These are phyloP conservation scores for Dysphania ambrosioides DNA, from an alignment of 148 eudicot genomes.

Conservation along the genomic window DNA sequence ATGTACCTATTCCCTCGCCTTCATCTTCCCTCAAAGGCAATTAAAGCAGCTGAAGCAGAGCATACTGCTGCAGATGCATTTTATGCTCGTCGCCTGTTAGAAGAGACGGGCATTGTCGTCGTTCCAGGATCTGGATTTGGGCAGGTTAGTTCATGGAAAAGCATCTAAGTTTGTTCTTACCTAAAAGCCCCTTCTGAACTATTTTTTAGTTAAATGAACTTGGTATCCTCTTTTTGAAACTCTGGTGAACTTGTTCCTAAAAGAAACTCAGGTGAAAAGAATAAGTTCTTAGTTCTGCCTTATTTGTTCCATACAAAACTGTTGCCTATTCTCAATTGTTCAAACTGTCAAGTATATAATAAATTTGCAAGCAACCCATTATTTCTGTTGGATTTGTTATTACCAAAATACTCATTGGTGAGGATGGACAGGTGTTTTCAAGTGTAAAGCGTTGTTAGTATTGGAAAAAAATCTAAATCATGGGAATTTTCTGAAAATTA, in stretches of 20 bases:
- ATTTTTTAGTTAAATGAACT: too few species aligned
- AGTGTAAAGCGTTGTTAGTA: not conserved
- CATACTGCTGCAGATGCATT: conserved; percentile 68
- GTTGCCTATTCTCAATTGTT: too few species aligned
- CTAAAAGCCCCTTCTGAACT: not conserved
- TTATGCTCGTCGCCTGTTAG: conserved; percentile 65
- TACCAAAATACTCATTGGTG: not conserved
- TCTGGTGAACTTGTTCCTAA: too few species aligned
- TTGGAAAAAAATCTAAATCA: not conserved
- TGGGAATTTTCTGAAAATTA: not conserved
- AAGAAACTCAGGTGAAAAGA: too few species aligned
- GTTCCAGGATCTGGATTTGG: conserved; percentile 95
- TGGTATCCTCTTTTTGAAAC: too few species aligned
- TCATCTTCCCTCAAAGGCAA: conserved; percentile 65
- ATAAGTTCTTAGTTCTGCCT: too few species aligned
- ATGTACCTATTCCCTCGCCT: conserved; percentile 91
- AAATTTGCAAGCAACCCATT: too few species aligned
- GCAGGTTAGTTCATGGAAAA: conserved; percentile 48
- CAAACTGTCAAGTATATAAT: too few species aligned
- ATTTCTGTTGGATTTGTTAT: not conserved
- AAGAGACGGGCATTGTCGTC: conserved; percentile 79
- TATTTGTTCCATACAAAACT: too few species aligned
- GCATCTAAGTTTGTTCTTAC: not conserved
- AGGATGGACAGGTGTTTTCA: not conserved
- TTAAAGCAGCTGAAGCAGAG: conserved; percentile 73